These are phyloP conservation scores for Trichoderma citrinoviride DNA, from an alignment of 2,329 filamentous ascomycete species.

Conservation along the genomic window DNA sequence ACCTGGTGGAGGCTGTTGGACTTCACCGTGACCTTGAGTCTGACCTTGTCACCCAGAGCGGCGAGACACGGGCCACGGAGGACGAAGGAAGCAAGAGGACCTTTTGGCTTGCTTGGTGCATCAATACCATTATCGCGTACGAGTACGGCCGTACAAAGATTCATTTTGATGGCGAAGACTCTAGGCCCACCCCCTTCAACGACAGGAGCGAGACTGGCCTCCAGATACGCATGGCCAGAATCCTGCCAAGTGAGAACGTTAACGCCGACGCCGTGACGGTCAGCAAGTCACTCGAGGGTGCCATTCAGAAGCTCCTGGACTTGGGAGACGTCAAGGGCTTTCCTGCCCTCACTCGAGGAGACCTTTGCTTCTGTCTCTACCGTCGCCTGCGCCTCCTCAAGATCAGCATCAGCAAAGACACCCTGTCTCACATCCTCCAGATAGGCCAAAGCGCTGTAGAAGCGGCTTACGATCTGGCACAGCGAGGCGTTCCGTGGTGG, in stretches of 20 bases:
- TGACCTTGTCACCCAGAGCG: background rate
- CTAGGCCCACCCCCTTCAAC: background rate
- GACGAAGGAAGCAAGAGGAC: conserved; percentile 20
- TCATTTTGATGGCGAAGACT: conserved; percentile 3
- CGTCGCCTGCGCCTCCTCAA: conserved; percentile 16
- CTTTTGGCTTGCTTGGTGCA: conserved; percentile 23
- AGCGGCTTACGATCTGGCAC: conserved; percentile 5
- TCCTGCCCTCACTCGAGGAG: conserved; percentile 20
- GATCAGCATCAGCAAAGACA: conserved; percentile 5
- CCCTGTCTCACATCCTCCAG: background rate
- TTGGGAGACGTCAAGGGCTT: conserved; percentile 5
- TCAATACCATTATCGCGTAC: conserved; percentile 23
- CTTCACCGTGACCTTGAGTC: conserved; percentile 21
- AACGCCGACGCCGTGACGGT: background rate
- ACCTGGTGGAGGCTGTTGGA: conserved; percentile 23
- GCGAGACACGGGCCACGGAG: conserved; percentile 1
- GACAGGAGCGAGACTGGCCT: background rate
- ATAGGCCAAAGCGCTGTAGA: background rate
- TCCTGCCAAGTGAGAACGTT: background rate
- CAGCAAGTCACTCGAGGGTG: conserved; percentile 13
- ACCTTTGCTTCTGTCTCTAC: conserved; percentile 22
- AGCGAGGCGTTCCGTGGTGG: conserved; percentile 21
- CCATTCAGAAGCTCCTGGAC: conserved; percentile 6
- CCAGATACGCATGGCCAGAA: conserved; percentile 2
- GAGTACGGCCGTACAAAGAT: conserved; percentile 22